Base-by-base conservation (phyloP, 495 filamentous ascomycete genomes). In the Podospora comata region DNA sequence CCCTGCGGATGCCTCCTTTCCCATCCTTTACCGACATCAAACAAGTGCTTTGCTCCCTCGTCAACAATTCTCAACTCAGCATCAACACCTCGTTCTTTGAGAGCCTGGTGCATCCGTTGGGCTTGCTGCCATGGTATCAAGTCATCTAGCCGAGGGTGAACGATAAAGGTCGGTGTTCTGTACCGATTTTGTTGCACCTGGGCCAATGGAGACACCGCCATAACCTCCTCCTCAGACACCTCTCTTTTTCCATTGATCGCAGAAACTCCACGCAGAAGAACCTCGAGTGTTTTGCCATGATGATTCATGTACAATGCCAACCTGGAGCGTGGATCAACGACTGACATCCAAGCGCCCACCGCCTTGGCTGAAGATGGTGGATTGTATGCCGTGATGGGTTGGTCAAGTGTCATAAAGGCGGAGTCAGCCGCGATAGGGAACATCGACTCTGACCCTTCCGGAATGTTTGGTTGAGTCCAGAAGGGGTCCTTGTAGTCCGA, bases 401-500 rank as follows among this genome's bases (percentile, higher is more conserved):
- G 18, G 19, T 15, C 5, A n/a, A 44, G n/a, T 63, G 20, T 48
- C 39, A 11, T 11, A 2, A 16, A 13, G 13, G 1, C 39, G 3
- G 7, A 16, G 39, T 16, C 39, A 13, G 15, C 39, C 7, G 9
- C 15, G 13, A 48, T 48, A 16, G 39, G 16, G 26, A 39, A 63
- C 16, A 44, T 15, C 5, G 59, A 61, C 18, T 58, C 16, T 20
- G 55, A 58, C n/a, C 55, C 55, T 18, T 26, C n/a, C 4, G 55
- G 55, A 20, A 58, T 58, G n/a, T 58, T 58, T 9, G 23, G 55
- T 0, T 20, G 55, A 4, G 15, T 58, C 67, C 67, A 69, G n/a
- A 57, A 69, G 16, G 23, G 15, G 39, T 69, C 67, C 9, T 80
- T 75, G 70, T 80, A 84, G 58, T 84, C 75, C 0, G 76, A 76